Evolutionary conservation across 768 basidiomycete genomes (phyloP).

Genomic region (Auricularia sp.): DNA sequence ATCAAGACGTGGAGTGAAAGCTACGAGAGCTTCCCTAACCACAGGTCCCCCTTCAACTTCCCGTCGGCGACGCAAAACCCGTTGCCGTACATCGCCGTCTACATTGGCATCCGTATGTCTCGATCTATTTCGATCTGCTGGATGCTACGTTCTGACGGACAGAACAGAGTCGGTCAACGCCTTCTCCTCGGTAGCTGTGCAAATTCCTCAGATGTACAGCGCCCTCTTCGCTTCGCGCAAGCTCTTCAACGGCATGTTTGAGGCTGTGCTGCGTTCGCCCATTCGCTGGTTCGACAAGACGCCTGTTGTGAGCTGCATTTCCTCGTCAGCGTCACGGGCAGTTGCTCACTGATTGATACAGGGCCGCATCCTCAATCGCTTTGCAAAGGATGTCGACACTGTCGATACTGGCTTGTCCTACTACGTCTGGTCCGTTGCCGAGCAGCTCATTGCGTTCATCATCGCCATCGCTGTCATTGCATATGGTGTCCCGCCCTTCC

Average conservation of each 20-base stretch:
- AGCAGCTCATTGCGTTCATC: constrained; percentile 14
- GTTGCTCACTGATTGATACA: background rate
- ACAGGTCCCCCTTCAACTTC: background rate
- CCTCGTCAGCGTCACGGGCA: background rate
- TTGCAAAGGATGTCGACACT: constrained; percentile 19
- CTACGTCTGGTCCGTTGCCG: constrained; percentile 21
- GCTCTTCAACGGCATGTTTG: constrained; percentile 15
- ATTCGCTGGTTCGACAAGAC: constrained; percentile 21
- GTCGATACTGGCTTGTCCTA: constrained; percentile 18
- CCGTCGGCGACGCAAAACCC: background rate
- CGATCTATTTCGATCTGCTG: background rate
- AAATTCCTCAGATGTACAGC: background rate
- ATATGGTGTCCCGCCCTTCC: constrained; percentile 7
- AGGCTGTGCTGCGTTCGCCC: constrained; percentile 14
- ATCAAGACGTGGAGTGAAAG: background rate
- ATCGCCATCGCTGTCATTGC: constrained; percentile 12
- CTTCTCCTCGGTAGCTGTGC: background rate
- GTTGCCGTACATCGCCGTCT: background rate
- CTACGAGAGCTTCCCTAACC: background rate
- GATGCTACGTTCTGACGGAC: background rate
- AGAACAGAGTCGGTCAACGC: background rate
- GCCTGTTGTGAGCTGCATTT: constrained; percentile 11
- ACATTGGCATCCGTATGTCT: background rate
- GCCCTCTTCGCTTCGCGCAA: constrained; percentile 15
- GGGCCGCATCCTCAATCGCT: background rate